Percentiles rank a stretch among this genome's conserved stretches.
These are phyloP conservation scores for Karstenula rhodostoma DNA, from an alignment of 2,329 filamentous ascomycete species.

Conservation along the genomic window DNA sequence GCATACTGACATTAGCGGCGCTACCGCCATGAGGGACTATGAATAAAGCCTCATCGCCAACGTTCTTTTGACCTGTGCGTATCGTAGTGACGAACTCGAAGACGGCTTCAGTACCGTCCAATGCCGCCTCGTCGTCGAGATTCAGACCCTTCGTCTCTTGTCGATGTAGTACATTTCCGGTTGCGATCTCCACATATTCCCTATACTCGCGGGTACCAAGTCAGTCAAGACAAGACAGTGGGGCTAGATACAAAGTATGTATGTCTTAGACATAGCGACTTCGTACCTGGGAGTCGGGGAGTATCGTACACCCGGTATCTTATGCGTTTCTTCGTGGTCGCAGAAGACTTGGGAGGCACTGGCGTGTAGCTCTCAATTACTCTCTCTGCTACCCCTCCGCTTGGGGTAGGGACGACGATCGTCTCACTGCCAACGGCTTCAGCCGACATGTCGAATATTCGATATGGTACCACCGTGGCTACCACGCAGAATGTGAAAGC, in stretches of 20 bases:
- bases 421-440: neutral
- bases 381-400: neutral
- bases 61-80: constrained; percentile 1
- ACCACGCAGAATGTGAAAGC: neutral
- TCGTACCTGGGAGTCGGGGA: no score
- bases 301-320: constrained; percentile 11
- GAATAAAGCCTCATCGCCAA: neutral
- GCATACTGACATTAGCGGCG: constrained; percentile 11
- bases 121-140: constrained; percentile 3
- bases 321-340: constrained; percentile 1
- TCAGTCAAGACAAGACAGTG: no score
- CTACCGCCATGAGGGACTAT: neutral
- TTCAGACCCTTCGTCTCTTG: constrained; percentile 12
- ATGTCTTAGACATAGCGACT: no score
- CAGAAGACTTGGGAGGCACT: neutral
- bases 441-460: neutral
- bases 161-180: constrained; percentile 5
- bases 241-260: no score
- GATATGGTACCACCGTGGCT: neutral
- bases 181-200: constrained; percentile 2
- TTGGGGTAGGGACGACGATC: neutral
- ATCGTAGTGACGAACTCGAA: constrained; percentile 15
- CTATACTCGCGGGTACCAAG: no score
- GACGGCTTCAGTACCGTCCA: neutral
- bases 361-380: neutral